Percentiles rank a stretch among this genome's conserved stretches.
These are phyloP conservation scores for Fraxinus platypoda DNA, from an alignment of 305 asterid genomes.

Conservation along the genomic window DNA sequence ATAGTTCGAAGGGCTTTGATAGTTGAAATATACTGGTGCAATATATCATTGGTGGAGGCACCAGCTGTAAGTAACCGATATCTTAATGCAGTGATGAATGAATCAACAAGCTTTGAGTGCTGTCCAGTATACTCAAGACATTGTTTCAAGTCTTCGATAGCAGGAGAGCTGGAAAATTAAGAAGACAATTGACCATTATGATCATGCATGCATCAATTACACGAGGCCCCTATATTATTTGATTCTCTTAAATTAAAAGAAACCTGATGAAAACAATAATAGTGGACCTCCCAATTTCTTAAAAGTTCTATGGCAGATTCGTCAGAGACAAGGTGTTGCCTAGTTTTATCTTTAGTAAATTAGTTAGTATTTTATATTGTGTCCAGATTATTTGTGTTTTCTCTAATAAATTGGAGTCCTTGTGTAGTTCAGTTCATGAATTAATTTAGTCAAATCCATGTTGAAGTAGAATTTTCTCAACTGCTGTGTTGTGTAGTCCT, in stretches of 20 bases:
- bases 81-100: constrained; percentile 79
- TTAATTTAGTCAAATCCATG: background rate
- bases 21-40: constrained; percentile 89
- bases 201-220: background rate
- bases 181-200: constrained; percentile 18
- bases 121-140: constrained; percentile 96
- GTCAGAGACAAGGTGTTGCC: background rate
- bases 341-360: background rate
- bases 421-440: background rate
- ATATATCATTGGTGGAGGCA: constrained; percentile 93
- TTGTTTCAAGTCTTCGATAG: constrained; percentile 85
- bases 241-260: background rate
- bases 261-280: background rate
- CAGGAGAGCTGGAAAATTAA: constrained; percentile 73
- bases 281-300: background rate
- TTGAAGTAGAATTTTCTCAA: background rate
- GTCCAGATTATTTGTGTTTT: background rate
- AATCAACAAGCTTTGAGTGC: constrained; percentile 94
- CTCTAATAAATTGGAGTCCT: background rate
- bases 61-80: constrained; percentile 95
- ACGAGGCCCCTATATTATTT: background rate
- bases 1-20: constrained; percentile 96
- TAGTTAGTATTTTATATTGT: background rate
- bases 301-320: background rate
- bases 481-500: background rate